These are phyloP conservation scores for Amanita pallidorosea DNA, from an alignment of 768 basidiomycete species.

Conservation along the genomic window DNA sequence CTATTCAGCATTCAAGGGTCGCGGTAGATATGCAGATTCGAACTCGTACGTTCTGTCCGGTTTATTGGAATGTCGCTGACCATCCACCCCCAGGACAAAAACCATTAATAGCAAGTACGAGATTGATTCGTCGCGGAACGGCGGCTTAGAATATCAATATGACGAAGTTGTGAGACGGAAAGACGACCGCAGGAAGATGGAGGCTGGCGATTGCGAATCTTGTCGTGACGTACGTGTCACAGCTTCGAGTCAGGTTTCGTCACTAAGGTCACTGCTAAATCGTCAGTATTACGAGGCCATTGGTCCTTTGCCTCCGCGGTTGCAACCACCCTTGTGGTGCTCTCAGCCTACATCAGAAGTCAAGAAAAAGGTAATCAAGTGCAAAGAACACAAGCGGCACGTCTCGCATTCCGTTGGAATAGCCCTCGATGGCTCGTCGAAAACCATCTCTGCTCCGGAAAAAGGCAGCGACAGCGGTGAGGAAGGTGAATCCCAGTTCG, in stretches of 20 bases:
- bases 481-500: constrained; percentile 1
- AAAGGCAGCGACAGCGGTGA: not conserved
- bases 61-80: not conserved
- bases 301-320: constrained; percentile 55
- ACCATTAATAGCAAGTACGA: constrained; percentile 58
- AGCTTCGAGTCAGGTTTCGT: constrained; percentile 63
- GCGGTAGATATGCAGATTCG: constrained; percentile 44
- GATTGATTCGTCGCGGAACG: constrained; percentile 57
- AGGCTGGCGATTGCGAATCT: constrained; percentile 67
- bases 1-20: constrained; percentile 43
- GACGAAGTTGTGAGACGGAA: constrained; percentile 67
- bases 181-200: constrained; percentile 46
- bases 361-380: constrained; percentile 7
- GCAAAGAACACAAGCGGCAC: not conserved
- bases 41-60: constrained; percentile 16
- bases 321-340: constrained; percentile 66
- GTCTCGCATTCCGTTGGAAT: not conserved
- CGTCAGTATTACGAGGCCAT: constrained; percentile 70
- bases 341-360: constrained; percentile 35
- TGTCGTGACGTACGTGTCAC: constrained; percentile 49
- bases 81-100: constrained; percentile 12
- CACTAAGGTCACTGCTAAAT: constrained; percentile 36
- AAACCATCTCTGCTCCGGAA: not conserved
- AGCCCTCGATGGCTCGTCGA: not conserved
- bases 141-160: constrained; percentile 55